These are phyloP conservation scores for Cornus florida DNA, from an alignment of 148 eudicot genomes.

Conservation along the genomic window DNA sequence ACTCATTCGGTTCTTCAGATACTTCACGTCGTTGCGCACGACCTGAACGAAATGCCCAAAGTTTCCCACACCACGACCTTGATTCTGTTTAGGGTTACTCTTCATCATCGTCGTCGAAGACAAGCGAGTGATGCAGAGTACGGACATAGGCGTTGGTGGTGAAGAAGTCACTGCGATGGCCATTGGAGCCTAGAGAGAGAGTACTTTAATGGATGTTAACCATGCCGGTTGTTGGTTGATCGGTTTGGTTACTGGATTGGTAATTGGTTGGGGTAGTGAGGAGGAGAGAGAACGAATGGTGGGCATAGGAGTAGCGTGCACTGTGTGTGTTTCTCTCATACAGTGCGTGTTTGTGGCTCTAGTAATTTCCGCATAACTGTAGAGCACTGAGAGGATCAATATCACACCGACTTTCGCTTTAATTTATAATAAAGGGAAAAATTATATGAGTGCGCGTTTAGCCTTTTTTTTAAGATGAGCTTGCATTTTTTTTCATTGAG, in stretches of 20 bases:
- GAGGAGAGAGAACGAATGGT: background rate
- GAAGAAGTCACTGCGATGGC: constrained; percentile 12
- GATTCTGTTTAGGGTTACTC: background rate
- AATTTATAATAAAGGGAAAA: too few species aligned
- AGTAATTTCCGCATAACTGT: too few species aligned
- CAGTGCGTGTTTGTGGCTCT: background rate
- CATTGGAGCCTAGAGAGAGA: background rate
- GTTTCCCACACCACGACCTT: constrained; percentile 24
- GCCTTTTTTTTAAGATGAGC: too few species aligned
- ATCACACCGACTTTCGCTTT: too few species aligned
- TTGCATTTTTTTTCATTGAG: too few species aligned
- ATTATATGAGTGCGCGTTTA: too few species aligned
- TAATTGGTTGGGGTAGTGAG: background rate
- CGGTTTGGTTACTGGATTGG: background rate
- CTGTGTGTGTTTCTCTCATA: background rate
- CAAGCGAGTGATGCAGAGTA: background rate
- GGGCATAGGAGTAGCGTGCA: background rate
- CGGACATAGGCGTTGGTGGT: background rate
- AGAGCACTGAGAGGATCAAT: too few species aligned
- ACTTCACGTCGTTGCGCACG: constrained; percentile 61
- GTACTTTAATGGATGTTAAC: background rate
- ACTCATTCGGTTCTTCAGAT: constrained; percentile 39
- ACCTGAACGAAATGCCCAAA: constrained; percentile 52
- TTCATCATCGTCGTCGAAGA: background rate
- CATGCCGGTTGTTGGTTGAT: too few species aligned